These are phyloP conservation scores for Cytospora schulzeri DNA, from an alignment of 2,329 filamentous ascomycete genomes.

Conservation along the genomic window DNA sequence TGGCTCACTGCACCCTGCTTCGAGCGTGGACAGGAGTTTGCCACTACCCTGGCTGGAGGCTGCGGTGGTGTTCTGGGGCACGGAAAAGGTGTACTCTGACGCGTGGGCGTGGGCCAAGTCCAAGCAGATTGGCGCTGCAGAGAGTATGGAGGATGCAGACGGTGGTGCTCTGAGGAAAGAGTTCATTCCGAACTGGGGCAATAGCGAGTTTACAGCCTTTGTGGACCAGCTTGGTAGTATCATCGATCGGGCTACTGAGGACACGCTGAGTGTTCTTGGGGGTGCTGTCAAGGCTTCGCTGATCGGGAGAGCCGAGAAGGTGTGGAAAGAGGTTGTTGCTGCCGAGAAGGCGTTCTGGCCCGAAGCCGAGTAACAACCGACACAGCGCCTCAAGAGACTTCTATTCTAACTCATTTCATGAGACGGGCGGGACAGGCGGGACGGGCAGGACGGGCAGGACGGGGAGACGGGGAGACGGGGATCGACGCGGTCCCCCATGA, in stretches of 20 bases:
- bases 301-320: slow-evolving; percentile 43
- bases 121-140: slow-evolving; percentile 36
- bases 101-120: slow-evolving; percentile 58
- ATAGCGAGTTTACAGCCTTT: slow-evolving; percentile 60
- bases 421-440: too few relatives aligned
- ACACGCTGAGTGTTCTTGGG: slow-evolving; percentile 39
- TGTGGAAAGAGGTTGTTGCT: slow-evolving; percentile 54
- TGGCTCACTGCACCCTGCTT: slow-evolving; percentile 52
- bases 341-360: slow-evolving; percentile 65
- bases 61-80: slow-evolving; percentile 75
- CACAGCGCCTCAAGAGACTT: too few relatives aligned
- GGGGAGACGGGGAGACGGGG: too few relatives aligned
- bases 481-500: too few relatives aligned
- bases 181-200: slow-evolving; percentile 72
- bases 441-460: too few relatives aligned
- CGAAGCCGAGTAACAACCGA: slow-evolving; percentile 31
- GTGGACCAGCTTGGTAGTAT: slow-evolving; percentile 57
- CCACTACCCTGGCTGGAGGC: slow-evolving; percentile 62
- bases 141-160: slow-evolving; percentile 53
- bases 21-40: slow-evolving; percentile 36
- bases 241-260: slow-evolving; percentile 55
- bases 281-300: slow-evolving; percentile 39
- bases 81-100: slow-evolving; percentile 65
- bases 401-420: too few relatives aligned
- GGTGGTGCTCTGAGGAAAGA: slow-evolving; percentile 64